These are phyloP conservation scores for Batkoa obscura DNA, from an alignment of 371 early-diverging fungal genomes.

Conservation along the genomic window DNA sequence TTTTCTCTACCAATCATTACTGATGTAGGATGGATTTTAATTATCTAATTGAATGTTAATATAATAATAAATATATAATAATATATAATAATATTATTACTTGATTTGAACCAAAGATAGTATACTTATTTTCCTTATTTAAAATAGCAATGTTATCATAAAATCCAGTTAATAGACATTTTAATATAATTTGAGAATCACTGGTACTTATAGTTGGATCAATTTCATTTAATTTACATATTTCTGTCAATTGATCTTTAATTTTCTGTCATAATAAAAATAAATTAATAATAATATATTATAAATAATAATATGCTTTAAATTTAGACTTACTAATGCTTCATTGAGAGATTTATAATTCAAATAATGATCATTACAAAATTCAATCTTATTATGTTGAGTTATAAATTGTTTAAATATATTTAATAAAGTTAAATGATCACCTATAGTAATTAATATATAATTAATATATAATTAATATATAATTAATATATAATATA, in stretches of 20 bases:
- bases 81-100: slow-evolving; percentile 7
- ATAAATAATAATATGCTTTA: slow-evolving; percentile 47
- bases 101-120: slow-evolving; percentile 48
- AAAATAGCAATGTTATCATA: slow-evolving; percentile 73
- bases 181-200: slow-evolving; percentile 50
- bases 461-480: too few relatives aligned
- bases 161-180: slow-evolving; percentile 76
- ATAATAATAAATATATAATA: slow-evolving; percentile 1
- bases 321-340: slow-evolving; percentile 71
- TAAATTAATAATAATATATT: slow-evolving; percentile 8
- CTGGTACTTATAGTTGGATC: slow-evolving; percentile 41
- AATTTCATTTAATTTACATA: slow-evolving; percentile 49
- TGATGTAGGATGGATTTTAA: slow-evolving; percentile 74
- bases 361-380: slow-evolving; percentile 76
- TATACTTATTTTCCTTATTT: slow-evolving; percentile 77
- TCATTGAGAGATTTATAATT: slow-evolving; percentile 65
- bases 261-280: slow-evolving; percentile 32
- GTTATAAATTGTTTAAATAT: slow-evolving; percentile 56
- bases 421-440: slow-evolving; percentile 77
- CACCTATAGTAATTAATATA: slow-evolving; percentile 35
- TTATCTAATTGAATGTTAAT: slow-evolving; percentile 15
- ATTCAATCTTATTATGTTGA: slow-evolving; percentile 42
- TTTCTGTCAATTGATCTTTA: slow-evolving; percentile 54
- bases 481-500: too few relatives aligned
- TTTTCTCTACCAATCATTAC: slow-evolving; percentile 61